Percentiles rank a stretch among this genome's conserved stretches.
Evolutionary conservation across 164 flowering plant genomes (phyloP).

Genomic region (Magnolia changhungtana): DNA sequence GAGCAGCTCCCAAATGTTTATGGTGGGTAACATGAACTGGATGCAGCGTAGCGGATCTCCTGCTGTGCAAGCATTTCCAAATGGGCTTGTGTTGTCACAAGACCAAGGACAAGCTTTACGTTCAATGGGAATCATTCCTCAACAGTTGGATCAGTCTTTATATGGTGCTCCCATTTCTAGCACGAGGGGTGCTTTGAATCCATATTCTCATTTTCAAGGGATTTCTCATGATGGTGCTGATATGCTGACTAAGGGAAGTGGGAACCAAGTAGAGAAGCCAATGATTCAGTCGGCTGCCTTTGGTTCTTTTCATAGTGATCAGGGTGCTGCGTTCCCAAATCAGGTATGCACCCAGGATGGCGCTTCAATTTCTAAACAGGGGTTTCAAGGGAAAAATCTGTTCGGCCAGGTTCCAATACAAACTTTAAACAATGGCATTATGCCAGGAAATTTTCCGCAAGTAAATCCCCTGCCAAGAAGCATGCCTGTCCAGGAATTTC

Average conservation of each 20-base stretch:
- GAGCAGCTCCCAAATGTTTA: conserved; percentile 38
- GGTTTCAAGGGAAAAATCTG: conserved; percentile 35
- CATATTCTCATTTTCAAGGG: conserved; percentile 44
- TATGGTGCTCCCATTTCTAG: conserved; percentile 53
- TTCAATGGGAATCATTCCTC: conserved; percentile 45
- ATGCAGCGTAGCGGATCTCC: conserved; percentile 40
- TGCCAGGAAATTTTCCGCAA: conserved; percentile 34
- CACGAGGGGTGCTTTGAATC: conserved; percentile 35
- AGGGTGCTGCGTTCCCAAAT: conserved; percentile 27
- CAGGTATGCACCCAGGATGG: conserved; percentile 36
- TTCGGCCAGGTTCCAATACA: conserved; percentile 37
- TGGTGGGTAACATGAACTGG: conserved; percentile 37
- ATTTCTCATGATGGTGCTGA: conserved; percentile 34
- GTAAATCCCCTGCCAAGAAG: conserved; percentile 27
- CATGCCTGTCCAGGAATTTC: conserved; percentile 34
- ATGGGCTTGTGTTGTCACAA: conserved; percentile 34
- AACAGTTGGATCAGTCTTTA: conserved; percentile 52
- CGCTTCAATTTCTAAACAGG: conserved; percentile 33
- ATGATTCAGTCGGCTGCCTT: conserved; percentile 35
- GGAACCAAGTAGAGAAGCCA: conserved; percentile 38
- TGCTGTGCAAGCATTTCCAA: conserved; percentile 40
- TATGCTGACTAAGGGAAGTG: conserved; percentile 28
- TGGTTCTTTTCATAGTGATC: conserved; percentile 41
- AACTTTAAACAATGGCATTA: conserved; percentile 24
- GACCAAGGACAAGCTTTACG: conserved; percentile 38